Evolutionary conservation across 1,139 yeast species (phyloP), one percentile per base, ranked within the genome.

Genomic region (Sugiyamaella paludigena): DNA sequence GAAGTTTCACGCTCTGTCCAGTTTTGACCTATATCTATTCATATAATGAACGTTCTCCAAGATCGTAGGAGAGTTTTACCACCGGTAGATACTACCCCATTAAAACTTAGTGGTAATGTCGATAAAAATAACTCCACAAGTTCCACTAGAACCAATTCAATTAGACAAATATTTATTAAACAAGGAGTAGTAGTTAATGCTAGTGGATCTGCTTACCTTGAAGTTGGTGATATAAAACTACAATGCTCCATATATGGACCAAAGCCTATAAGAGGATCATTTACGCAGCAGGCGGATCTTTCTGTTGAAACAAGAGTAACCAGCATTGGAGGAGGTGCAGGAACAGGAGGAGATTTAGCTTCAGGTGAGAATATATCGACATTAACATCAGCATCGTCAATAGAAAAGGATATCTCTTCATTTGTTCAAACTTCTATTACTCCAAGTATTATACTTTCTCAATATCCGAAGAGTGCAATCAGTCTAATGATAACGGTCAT

Each of bases 391-490:
- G 11, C 41, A 7, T 31, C 38, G 24, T 34, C 45, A 12, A 63
- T 76, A 32, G 85, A 81, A 58, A 80, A 78, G 46, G 70, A 69
- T 48, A 68, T 81, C 13, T 73, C 81, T 10, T 70, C 80, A 7
- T 83, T 77, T 59, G 70, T 84, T 19, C 78, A 79, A 50, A 77
- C 85, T 1, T 74, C 86, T 37, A 67, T 83, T 37, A 70, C 78
- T 38, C 83, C 87, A 9, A 70, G 84, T 1, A 77, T 92, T 3
- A 68, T 86, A 37, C 72, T 88, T 43, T 80, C 80, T 13, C 80
- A 83, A 53, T 91, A 91, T 64, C 97, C 98, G 5, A 92, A 92
- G 66, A 86, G 96, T 8, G 81, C 91, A 24, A 87, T 92, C 48
- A 94, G 84, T 61, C 75, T 92, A 24, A 84, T 83, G 58, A 74